Evolutionary conservation across 352 stramenopile genomes (phyloP).

Genomic region (Globisporangium barbulae): DNA sequence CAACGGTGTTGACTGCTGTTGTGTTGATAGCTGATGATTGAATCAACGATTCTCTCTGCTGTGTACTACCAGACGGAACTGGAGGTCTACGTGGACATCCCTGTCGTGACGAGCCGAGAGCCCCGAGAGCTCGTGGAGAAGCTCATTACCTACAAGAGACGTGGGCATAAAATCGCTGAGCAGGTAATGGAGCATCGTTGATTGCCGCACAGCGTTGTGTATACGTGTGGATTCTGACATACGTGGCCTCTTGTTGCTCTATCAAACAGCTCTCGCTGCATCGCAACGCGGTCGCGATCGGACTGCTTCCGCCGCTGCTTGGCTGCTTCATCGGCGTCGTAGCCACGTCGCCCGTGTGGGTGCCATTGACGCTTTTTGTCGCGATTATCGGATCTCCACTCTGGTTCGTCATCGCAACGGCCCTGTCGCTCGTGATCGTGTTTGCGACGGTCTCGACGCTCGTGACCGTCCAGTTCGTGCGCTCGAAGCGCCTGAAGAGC

Average conservation of each 20-base stretch:
- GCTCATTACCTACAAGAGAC: conserved; percentile 38
- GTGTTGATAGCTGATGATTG: background rate
- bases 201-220: background rate
- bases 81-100: conserved; percentile 32
- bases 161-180: conserved; percentile 28
- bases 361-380: conserved; percentile 51
- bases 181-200: conserved; percentile 25
- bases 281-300: conserved; percentile 51
- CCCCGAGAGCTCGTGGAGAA: conserved; percentile 41
- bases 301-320: conserved; percentile 41
- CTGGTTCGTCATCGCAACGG: conserved; percentile 51
- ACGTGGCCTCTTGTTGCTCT: background rate
- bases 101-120: conserved; percentile 37
- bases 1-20: background rate
- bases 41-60: background rate
- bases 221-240: no score
- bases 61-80: conserved; percentile 20
- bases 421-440: conserved; percentile 36
- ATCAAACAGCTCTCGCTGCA: conserved; percentile 46
- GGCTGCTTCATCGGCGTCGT: conserved; percentile 43
- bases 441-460: conserved; percentile 52
- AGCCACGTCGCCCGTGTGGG: conserved; percentile 50
- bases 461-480: conserved; percentile 42
- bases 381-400: conserved; percentile 56
- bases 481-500: conserved; percentile 42